Conservation (phyloP, 2,329 filamentous ascomycete species). For the Exophiala sp. region DNA sequence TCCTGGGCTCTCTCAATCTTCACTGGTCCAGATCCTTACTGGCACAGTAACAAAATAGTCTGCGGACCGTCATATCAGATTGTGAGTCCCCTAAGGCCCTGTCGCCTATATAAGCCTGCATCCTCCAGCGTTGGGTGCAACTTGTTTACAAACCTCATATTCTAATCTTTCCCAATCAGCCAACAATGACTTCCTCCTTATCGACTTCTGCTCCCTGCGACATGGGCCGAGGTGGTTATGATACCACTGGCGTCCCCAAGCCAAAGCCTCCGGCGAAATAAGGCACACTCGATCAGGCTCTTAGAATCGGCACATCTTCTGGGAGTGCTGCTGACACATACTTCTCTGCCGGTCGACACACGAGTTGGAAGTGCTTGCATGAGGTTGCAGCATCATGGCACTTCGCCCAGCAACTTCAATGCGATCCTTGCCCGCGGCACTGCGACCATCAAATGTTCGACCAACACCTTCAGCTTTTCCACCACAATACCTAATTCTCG, state of each 20-base stretch:
- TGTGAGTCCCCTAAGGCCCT: conserved; percentile 20
- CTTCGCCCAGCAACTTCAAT: background rate
- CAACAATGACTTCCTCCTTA: conserved; percentile 27
- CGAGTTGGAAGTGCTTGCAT: conserved; percentile 1
- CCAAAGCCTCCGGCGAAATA: conserved; percentile 39
- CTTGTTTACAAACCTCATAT: conserved; percentile 3
- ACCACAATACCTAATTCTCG: conserved; percentile 22
- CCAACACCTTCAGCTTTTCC: conserved; percentile 8
- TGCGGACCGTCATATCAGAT: conserved; percentile 10
- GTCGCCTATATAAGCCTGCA: conserved; percentile 19
- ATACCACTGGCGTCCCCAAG: conserved; percentile 49
- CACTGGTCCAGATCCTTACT: conserved; percentile 3
- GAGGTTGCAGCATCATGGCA: background rate
- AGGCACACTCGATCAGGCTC: background rate
- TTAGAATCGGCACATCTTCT: background rate
- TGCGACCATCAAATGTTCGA: conserved; percentile 1
- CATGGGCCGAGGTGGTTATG: conserved; percentile 49
- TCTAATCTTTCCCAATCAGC: conserved; percentile 20
- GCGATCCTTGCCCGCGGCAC: background rate
- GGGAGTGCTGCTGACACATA: background rate
- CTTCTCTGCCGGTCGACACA: conserved; percentile 9
- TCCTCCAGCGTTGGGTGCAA: background rate
- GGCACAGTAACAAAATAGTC: conserved; percentile 11
- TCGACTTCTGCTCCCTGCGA: conserved; percentile 32
- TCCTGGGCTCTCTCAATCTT: conserved; percentile 1